Conservation (phyloP, 495 filamentous ascomycete species). For the Massariosphaeria phaeospora region DNA sequence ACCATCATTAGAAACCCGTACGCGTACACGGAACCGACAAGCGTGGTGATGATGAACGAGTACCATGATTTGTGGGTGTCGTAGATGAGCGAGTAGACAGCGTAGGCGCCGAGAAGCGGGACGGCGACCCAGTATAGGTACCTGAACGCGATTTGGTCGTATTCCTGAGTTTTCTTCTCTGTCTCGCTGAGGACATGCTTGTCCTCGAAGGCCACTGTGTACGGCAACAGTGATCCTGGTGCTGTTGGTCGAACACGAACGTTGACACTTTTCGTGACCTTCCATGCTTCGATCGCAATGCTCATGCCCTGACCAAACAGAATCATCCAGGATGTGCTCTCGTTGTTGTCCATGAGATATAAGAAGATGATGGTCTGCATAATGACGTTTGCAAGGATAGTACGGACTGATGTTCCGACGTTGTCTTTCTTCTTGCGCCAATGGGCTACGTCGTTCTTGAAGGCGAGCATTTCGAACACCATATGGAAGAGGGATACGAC, state of each 20-base stretch:
- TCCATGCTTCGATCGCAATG: slow-evolving; percentile 94
- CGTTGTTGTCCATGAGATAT: slow-evolving; percentile 95
- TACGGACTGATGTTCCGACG: slow-evolving; percentile 89
- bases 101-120: slow-evolving; percentile 82
- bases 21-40: slow-evolving; percentile 93
- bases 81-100: slow-evolving; percentile 82
- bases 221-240: slow-evolving; percentile 68
- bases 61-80: slow-evolving; percentile 99
- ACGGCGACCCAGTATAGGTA: slow-evolving; percentile 92
- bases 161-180: slow-evolving; percentile 96
- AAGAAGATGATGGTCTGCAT: slow-evolving; percentile 97
- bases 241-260: slow-evolving; percentile 71
- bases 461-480: slow-evolving; percentile 91
- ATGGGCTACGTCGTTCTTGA: slow-evolving; percentile 95
- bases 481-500: slow-evolving; percentile 86
- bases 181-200: slow-evolving; percentile 94
- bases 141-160: slow-evolving; percentile 94
- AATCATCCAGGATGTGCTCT: slow-evolving; percentile 99
- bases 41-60: slow-evolving; percentile 80
- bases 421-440: slow-evolving; percentile 99
- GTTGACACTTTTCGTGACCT: slow-evolving; percentile 94
- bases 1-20: slow-evolving; percentile 99
- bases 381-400: slow-evolving; percentile 94
- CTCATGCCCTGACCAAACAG: slow-evolving; percentile 87
- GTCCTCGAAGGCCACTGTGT: slow-evolving; percentile 84